Evolutionary conservation across 83 land plant genomes (phyloP), one percentile per base, ranked within the genome.

Genomic region (Diphasiastrum complanatum): DNA sequence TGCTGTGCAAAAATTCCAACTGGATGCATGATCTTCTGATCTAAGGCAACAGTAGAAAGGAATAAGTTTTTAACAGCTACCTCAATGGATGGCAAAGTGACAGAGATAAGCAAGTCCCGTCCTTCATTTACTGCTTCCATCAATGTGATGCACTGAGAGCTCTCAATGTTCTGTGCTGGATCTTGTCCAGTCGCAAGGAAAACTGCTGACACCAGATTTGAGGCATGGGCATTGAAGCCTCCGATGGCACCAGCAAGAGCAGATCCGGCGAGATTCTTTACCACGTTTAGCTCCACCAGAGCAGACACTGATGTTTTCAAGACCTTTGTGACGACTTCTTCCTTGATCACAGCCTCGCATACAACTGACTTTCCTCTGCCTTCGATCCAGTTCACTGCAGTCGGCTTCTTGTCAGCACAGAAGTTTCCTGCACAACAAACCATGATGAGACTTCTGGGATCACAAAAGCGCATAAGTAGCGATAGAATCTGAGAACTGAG

Each of bases 31-130:
- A n/a, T n/a, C n/a, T n/a, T n/a, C n/a, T n/a, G n/a, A n/a, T n/a
- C n/a, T n/a, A n/a, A n/a, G 78, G 26, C 67, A 49, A 56, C 18
- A 47, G 23, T 32, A 33, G 49, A 19, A 46, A n/a, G 31, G 49
- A 20, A 41, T 26, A 29, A 5, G 2, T 27, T 32, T 1, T 18
- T 30, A 62, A 3, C 11, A 24, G 45, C 33, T 60, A 88, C 96
- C 96, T 89, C 96, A 40, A 89, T 79, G 51, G 84, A 86, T 22
- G 93, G 93, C 96, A 89, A 83, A 36, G 93, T 81, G 5, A 89
- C 88, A 64, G 93, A 89, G 41, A 83, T 50, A 45, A 86, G 83
- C 34, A 89, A 77, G 77, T 89, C 96, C 49, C 72, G 78, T 1
- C 89, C 96, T 22, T 68, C 81, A 63, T 86, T 83, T 1, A 72